These are phyloP conservation scores for Trametes punicea DNA, from an alignment of 768 basidiomycete species.

Conservation along the genomic window DNA sequence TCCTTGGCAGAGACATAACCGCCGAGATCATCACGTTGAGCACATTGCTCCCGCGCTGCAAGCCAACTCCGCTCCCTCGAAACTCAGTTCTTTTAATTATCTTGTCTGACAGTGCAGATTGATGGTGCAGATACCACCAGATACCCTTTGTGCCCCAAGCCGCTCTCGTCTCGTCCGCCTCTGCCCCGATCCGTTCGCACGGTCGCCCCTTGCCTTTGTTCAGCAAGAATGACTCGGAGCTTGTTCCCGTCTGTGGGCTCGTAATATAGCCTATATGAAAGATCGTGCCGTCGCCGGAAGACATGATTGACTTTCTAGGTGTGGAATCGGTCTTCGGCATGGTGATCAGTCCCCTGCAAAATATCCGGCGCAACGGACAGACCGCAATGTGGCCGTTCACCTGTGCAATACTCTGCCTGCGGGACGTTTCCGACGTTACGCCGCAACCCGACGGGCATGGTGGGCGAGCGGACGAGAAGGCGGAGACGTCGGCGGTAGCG, in stretches of 20 bases:
- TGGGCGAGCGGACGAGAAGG: background rate
- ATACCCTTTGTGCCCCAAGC: background rate
- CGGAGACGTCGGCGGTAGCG: background rate
- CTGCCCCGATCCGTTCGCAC: background rate
- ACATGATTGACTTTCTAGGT: background rate
- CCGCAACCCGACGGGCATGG: background rate
- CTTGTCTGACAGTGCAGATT: slow-evolving; percentile 7
- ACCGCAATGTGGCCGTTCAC: background rate
- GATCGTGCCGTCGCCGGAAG: slow-evolving; percentile 5
- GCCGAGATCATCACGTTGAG: background rate
- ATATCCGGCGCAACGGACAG: background rate
- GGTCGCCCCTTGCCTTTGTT: background rate
- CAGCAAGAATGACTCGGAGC: background rate
- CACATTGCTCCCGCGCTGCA: background rate
- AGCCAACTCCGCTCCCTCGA: background rate
- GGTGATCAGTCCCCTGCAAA: background rate
- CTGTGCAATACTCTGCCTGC: too few relatives aligned
- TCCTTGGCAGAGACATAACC: background rate
- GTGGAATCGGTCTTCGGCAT: background rate
- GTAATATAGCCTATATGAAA: slow-evolving; percentile 7
- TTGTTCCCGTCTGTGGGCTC: background rate
- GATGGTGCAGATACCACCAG: background rate
- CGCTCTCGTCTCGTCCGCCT: background rate
- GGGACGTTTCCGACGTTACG: background rate
- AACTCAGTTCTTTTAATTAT: background rate